phyloP scores from a whole-genome alignment of 192 early-diverging fungal species.

The Podila horticola region DNA sequence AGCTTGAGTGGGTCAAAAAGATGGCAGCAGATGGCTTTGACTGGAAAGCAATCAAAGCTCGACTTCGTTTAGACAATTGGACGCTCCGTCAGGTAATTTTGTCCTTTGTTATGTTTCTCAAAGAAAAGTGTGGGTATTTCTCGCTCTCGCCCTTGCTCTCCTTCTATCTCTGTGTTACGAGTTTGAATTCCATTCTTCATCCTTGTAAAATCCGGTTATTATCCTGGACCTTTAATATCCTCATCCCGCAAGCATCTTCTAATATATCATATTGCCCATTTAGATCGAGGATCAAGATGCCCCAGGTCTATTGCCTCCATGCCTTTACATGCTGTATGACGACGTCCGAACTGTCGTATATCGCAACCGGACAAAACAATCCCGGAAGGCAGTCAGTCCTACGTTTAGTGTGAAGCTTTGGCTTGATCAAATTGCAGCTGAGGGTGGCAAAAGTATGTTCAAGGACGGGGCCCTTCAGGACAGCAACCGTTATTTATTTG shows the following conservation, averaged over 20 bases:
- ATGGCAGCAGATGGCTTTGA: constrained; percentile 14
- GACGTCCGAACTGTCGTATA: constrained; percentile 14
- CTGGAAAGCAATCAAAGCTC: constrained; percentile 12
- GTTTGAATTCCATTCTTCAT: too few species aligned
- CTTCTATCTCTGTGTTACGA: not conserved
- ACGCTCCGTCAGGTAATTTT: constrained; percentile 3
- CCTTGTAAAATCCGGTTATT: not conserved
- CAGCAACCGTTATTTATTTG: constrained; percentile 6
- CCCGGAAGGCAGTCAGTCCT: constrained; percentile 13
- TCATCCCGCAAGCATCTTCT: not conserved
- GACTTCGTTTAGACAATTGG: constrained; percentile 8
- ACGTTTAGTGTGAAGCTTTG: constrained; percentile 14
- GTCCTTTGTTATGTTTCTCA: not conserved
- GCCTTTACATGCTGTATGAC: constrained; percentile 14
- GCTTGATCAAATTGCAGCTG: constrained; percentile 11
- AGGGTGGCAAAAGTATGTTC: constrained; percentile 19
- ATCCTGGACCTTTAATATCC: not conserved
- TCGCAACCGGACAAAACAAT: constrained; percentile 20
- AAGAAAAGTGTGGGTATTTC: too few species aligned
- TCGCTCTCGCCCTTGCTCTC: too few species aligned
- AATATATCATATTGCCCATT: not conserved
- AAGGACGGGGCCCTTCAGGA: not conserved
- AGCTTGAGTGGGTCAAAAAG: constrained; percentile 12
- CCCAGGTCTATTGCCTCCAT: constrained; percentile 8
- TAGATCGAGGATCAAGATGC: constrained; percentile 15